Conservation (phyloP, 1,284 basidiomycete species). For the Cutaneotrichosporon curvatum region DNA sequence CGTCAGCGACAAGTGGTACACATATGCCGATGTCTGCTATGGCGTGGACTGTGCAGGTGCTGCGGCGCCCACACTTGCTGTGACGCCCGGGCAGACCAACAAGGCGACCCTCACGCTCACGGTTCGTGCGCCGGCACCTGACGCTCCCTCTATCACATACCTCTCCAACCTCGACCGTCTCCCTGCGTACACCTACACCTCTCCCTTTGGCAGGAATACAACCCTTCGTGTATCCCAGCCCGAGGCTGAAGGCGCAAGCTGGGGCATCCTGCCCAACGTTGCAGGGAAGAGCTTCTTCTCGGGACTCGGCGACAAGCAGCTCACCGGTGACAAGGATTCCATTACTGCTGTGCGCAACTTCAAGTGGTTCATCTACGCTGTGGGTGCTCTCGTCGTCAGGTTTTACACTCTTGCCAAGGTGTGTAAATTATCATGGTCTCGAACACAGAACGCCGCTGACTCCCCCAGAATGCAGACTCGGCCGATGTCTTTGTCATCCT, state of each 20-base stretch:
- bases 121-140: constrained; percentile 38
- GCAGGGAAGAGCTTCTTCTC: constrained; percentile 36
- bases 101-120: constrained; percentile 37
- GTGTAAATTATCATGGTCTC: constrained; percentile 26
- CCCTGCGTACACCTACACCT: constrained; percentile 27
- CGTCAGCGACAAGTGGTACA: constrained; percentile 27
- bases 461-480: constrained; percentile 74
- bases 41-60: constrained; percentile 23
- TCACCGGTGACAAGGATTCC: constrained; percentile 46
- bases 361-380: constrained; percentile 80
- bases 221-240: constrained; percentile 30
- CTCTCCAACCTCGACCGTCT: constrained; percentile 46
- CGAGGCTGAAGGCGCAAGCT: constrained; percentile 14
- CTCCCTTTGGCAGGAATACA: constrained; percentile 17
- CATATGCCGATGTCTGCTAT: constrained; percentile 40
- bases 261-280: constrained; percentile 38
- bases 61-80: constrained; percentile 19
- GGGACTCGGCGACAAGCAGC: constrained; percentile 22
- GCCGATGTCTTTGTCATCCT: constrained; percentile 93
- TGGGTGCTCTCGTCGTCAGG: constrained; percentile 66
- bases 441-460: constrained; percentile 1
- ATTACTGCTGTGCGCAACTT: constrained; percentile 64
- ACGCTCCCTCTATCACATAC: constrained; percentile 59
- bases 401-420: constrained; percentile 84
- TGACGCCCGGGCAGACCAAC: constrained; percentile 30